These are phyloP conservation scores for Cercospora sp. DNA, from an alignment of 2,329 filamentous ascomycete species.

Conservation along the genomic window DNA sequence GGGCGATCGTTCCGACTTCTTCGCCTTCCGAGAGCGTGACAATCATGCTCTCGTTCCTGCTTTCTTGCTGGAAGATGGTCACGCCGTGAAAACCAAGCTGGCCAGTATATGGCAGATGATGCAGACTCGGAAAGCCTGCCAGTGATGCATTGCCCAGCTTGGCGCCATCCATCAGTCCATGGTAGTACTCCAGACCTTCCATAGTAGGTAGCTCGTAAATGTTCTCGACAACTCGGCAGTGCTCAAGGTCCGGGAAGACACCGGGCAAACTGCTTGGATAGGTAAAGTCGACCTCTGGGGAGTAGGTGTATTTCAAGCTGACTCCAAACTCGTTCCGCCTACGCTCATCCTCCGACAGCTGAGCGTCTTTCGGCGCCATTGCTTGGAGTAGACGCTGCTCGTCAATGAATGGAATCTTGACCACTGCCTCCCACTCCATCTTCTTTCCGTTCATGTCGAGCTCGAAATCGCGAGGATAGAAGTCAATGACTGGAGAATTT, in stretches of 20 bases:
- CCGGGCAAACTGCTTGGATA: slow-evolving; percentile 88
- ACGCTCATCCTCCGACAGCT: slow-evolving; percentile 76
- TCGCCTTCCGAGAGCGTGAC: slow-evolving; percentile 79
- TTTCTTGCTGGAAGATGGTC: slow-evolving; percentile 93
- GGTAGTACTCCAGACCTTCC: slow-evolving; percentile 81
- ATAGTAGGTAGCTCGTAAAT: slow-evolving; percentile 92
- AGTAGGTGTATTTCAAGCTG: slow-evolving; percentile 88
- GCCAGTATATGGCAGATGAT: slow-evolving; percentile 80
- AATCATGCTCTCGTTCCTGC: slow-evolving; percentile 94
- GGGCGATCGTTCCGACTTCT: slow-evolving; percentile 65
- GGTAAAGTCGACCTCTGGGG: slow-evolving; percentile 70
- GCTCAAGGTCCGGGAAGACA: slow-evolving; percentile 82
- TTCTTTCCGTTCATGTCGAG: slow-evolving; percentile 99
- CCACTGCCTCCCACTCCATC: slow-evolving; percentile 99
- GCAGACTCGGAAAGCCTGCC: slow-evolving; percentile 88
- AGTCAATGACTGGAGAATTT: slow-evolving; percentile 92
- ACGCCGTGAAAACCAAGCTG: slow-evolving; percentile 84
- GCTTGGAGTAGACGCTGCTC: slow-evolving; percentile 80
- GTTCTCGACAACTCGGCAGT: slow-evolving; percentile 92
- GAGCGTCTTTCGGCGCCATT: slow-evolving; percentile 79
- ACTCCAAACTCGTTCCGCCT: slow-evolving; percentile 87
- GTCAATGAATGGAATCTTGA: slow-evolving; percentile 98
- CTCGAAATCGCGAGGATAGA: slow-evolving; percentile 95
- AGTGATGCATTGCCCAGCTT: slow-evolving; percentile 80
- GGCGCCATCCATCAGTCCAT: slow-evolving; percentile 80